Evolutionary conservation across 345 rosid genomes (phyloP).

Genomic region (Eucalyptus cloeziana): DNA sequence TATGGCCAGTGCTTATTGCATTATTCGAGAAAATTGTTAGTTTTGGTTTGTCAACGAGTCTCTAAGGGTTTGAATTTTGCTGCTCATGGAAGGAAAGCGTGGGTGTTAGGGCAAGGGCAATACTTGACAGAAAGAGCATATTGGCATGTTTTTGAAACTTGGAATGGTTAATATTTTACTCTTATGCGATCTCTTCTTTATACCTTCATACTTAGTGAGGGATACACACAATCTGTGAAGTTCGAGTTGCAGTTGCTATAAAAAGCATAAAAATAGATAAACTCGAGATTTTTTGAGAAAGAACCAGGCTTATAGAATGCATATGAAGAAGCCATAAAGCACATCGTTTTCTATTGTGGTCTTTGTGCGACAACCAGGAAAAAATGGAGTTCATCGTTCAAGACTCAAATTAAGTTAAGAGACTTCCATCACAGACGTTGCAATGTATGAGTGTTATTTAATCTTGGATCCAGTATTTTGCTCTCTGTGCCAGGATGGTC

Average conservation of each 20-base stretch:
- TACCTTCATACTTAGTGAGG: neutral
- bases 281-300: neutral
- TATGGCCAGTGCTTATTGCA: neutral
- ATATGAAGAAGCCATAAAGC: neutral
- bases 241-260: neutral
- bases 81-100: neutral
- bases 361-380: neutral
- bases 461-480: neutral
- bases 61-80: neutral
- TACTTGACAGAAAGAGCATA: neutral
- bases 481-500: neutral
- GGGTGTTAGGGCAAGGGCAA: neutral
- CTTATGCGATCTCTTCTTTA: neutral
- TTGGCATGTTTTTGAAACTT: neutral
- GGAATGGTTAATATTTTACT: neutral
- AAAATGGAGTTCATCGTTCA: neutral
- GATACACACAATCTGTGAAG: neutral
- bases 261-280: neutral
- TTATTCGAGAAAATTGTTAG: neutral
- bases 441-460: neutral
- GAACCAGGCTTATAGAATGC: neutral
- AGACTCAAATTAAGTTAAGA: neutral
- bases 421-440: neutral
- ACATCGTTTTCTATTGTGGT: neutral
- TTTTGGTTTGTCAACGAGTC: neutral